Base-by-base conservation (phyloP, 257 asterid species). In the Handroanthus guayacan region DNA sequence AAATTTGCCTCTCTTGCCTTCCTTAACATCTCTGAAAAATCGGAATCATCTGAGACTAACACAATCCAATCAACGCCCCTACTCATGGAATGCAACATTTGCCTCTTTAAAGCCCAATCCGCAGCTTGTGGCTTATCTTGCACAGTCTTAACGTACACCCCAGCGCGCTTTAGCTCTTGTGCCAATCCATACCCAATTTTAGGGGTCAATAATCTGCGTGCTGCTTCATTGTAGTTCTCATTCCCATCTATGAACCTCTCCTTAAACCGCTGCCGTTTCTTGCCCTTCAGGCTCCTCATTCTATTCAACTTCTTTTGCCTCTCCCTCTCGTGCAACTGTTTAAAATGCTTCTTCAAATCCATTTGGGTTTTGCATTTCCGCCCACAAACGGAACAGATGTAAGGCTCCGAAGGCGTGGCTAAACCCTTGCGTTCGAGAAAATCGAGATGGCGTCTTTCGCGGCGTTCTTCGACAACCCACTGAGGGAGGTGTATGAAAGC, bases 91-190 rank as follows among this genome's bases (percentile, higher is more conserved):
- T 94, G 99, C 87, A 84, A 63, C 96, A 94, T 92, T 80, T 92
- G 99, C 84, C 87, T 90, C 85, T 92, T 94, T 85, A 94, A 73
- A 0, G 99, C 99, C 97, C 91, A 94, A 86, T 94, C 97, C 9
- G 99, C 99, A 0, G 99, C 95, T 75, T 94, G 99, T 1, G 97
- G 97, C 86, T 91, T 94, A 79, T 94, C 99, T 78, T 87, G 87
- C 69, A 94, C 99, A 0, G 97, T 92, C 85, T 89, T 94, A 31
- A 94, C 97, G 50, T 67, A 90, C 69, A 94, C 95, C 79, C 97
- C 99, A 6, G 99, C 97, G 2, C 99, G 87, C 80, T 84, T 85
- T 56, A 94, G 86, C 85, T 94, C 98, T 56, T 85, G 86, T 0
- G 94, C 97, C 55, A 94, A 79, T 9, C 98, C 97, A 31, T 92